A percentile compares a stretch with the other conserved stretches of the same genome.
Evolutionary conservation across 352 stramenopile genomes (phyloP).

Genomic region (Globisporangium mamillatum): DNA sequence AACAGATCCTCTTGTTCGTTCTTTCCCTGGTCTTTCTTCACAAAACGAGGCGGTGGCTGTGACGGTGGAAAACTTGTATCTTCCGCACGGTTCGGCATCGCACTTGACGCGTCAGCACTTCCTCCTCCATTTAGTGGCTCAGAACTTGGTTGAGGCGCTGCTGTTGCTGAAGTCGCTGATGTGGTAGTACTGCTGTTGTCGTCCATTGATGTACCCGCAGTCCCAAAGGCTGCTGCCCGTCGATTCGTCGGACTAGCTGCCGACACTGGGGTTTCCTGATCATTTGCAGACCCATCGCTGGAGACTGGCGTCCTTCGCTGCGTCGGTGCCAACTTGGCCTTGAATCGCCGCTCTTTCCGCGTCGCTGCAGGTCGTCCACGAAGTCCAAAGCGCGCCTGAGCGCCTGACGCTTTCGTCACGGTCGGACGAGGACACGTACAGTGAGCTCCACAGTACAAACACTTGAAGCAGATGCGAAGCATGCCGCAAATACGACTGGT

Average conservation of each 20-base stretch:
- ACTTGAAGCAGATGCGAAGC: constrained; percentile 35
- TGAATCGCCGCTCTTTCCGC: constrained; percentile 37
- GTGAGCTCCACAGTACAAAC: constrained; percentile 38
- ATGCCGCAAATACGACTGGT: constrained; percentile 28
- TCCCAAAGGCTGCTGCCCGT: neutral
- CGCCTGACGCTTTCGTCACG: neutral
- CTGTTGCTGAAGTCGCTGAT: neutral
- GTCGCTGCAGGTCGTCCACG: constrained; percentile 12
- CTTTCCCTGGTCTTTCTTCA: constrained; percentile 27
- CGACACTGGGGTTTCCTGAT: constrained; percentile 1
- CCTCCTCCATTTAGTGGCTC: neutral
- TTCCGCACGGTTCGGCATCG: constrained; percentile 7
- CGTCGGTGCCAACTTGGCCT: constrained; percentile 30
- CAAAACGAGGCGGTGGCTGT: neutral
- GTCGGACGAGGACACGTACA: constrained; percentile 30
- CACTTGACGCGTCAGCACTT: neutral
- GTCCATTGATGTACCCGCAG: neutral
- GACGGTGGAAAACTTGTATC: constrained; percentile 30
- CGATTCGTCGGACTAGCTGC: neutral
- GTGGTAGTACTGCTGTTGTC: neutral
- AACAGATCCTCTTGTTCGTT: constrained; percentile 80
- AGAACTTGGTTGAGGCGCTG: neutral
- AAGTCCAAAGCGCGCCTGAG: constrained; percentile 12
- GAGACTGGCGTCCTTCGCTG: constrained; percentile 23
- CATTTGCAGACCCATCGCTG: constrained; percentile 8